These are phyloP conservation scores for Funneliformis caledonium DNA, from an alignment of 371 early-diverging fungal species.

Conservation along the genomic window DNA sequence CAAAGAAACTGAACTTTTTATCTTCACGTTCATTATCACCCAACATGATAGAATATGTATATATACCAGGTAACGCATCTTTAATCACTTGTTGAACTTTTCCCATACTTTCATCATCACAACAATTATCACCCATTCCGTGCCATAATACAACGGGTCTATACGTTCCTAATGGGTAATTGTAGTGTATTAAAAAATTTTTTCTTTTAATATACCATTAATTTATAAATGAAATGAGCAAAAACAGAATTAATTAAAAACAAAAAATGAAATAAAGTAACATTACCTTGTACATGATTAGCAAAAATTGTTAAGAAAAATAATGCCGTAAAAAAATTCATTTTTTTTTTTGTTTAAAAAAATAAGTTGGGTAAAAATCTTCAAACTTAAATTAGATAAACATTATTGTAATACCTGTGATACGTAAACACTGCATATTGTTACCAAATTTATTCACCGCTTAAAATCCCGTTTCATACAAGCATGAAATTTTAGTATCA, in stretches of 20 bases:
- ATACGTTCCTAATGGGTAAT: conserved; percentile 39
- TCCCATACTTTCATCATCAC: conserved; percentile 73
- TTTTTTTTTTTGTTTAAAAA: not conserved
- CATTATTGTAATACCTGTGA: too few relatives aligned
- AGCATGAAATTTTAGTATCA: too few relatives aligned
- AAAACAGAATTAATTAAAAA: not conserved
- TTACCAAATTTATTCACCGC: too few relatives aligned
- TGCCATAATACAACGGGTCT: conserved; percentile 77
- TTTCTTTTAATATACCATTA: too few relatives aligned
- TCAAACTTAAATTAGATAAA: too few relatives aligned
- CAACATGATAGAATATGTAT: conserved; percentile 77
- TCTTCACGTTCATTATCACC: conserved; percentile 69
- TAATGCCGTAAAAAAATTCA: not conserved
- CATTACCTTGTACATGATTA: not conserved
- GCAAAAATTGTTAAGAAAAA: not conserved
- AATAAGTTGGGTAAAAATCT: too few relatives aligned
- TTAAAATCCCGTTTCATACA: too few relatives aligned
- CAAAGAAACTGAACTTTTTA: conserved; percentile 83
- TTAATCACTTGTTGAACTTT: conserved; percentile 58
- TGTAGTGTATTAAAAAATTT: too few relatives aligned
- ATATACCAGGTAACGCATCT: conserved; percentile 64
- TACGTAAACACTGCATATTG: too few relatives aligned
- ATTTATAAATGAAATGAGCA: not conserved
- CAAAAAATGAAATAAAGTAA: too few relatives aligned
- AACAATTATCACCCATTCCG: conserved; percentile 92